Evolutionary conservation across 2,329 filamentous ascomycete species (phyloP), one percentile per base, ranked within the genome.

Genomic region (Cladosporium sp.): DNA sequence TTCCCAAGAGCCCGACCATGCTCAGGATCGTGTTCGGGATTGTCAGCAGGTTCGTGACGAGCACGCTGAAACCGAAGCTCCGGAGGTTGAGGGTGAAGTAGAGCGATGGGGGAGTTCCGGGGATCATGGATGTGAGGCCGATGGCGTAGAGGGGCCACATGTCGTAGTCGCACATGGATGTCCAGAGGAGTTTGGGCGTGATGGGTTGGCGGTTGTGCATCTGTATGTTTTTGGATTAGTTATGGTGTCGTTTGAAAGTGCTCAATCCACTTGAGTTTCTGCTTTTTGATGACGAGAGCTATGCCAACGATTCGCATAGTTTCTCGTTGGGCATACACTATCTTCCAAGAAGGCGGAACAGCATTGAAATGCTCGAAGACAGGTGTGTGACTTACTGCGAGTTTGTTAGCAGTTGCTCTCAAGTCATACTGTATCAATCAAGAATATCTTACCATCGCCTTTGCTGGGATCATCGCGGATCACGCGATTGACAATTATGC

Each of bases 151-250:
- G 29, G 1, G 57, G 57, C 59, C 60, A 84, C 57, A 84, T 70
- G 56, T 62, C 55, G 38, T 54, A 60, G 16, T 62, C 57, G 9
- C 53, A 56, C 36, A 62, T 18, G 19, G 43, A 41, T n/a, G 53
- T 51, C 56, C 57, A 59, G 4, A 59, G 71, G 8, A 52, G 27
- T 40, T 71, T 68, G 12, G 67, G 71, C 1, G 76, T 78, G 29
- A 83, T 74, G 0, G 75, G 73, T 60, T 82, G 69, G 6, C 79
- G 73, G 57, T 82, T 83, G 62, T 82, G 78, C 77, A 84, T 82
- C n/a, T n/a, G n/a, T 46, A 74, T 72, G 52, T 75, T 76, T 43
- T 59, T 59, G 48, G 53, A 57, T 35, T 12, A 15, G 13, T 35
- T 15, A 35, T 35, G 32, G 32, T n/a, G n/a, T n/a, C n/a, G n/a